Evolutionary conservation across 192 early-diverging fungal genomes (phyloP).

Genomic region (Entomortierella chlamydospora): DNA sequence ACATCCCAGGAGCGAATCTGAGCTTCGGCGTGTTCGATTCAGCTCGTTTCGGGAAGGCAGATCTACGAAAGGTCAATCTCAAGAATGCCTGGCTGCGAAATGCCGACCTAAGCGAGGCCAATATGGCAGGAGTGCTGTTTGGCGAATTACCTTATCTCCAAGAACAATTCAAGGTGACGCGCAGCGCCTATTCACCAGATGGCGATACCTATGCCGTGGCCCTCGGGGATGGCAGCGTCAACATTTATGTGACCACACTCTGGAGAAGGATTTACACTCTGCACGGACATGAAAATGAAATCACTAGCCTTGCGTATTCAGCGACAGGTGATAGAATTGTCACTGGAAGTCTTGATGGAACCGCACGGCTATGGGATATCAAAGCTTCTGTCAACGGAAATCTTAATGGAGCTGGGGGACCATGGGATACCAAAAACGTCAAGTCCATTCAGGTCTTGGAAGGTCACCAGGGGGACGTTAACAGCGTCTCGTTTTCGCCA

Average conservation of each 20-base stretch:
- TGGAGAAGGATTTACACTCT: background rate
- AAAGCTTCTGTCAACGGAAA: background rate
- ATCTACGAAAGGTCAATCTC: constrained; percentile 2
- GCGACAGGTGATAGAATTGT: background rate
- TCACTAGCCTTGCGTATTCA: background rate
- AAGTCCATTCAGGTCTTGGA: background rate
- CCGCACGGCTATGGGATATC: constrained; percentile 2
- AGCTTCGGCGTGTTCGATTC: constrained; percentile 12
- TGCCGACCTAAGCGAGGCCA: background rate
- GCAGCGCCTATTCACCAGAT: background rate
- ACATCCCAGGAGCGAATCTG: constrained; percentile 3
- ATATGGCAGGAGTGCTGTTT: background rate
- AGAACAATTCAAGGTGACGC: background rate
- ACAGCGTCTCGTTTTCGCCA: background rate
- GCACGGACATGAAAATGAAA: background rate
- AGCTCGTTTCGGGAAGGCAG: background rate
- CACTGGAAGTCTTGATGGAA: background rate
- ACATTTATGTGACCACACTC: background rate
- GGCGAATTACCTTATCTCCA: background rate
- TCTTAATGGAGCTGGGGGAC: background rate
- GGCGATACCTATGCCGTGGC: background rate
- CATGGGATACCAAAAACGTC: background rate
- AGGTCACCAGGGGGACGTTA: background rate
- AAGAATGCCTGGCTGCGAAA: background rate
- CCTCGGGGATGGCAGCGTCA: background rate